Evolutionary conservation across 805 yeast genomes (phyloP).

Genomic region (Myxozyma vanderwaltii): DNA sequence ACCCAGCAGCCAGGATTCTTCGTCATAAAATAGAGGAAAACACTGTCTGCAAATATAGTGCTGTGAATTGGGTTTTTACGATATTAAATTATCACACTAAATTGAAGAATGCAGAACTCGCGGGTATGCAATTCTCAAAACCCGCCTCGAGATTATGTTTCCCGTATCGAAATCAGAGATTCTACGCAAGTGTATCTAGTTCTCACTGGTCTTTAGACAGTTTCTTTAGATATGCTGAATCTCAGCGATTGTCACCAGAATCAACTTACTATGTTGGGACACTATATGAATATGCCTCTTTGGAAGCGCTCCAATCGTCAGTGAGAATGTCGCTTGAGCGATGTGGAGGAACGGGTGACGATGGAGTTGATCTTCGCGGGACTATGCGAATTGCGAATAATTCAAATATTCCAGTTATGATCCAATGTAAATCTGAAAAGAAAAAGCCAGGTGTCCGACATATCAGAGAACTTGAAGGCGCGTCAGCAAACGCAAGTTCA

Average conservation of each 20-base stretch:
- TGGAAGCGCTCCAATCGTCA: constrained; percentile 21
- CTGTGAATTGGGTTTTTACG: neutral
- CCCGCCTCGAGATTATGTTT: neutral
- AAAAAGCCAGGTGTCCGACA: constrained; percentile 53
- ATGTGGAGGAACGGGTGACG: constrained; percentile 36
- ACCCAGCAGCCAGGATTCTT: too few species aligned
- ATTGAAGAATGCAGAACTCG: neutral
- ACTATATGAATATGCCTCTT: constrained; percentile 34
- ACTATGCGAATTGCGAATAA: neutral
- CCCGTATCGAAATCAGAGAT: neutral
- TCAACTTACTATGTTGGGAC: constrained; percentile 36
- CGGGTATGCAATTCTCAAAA: neutral
- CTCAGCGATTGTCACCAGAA: constrained; percentile 7
- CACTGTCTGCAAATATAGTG: too few species aligned
- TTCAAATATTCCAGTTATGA: constrained; percentile 24
- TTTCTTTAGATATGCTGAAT: constrained; percentile 18
- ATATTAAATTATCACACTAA: neutral
- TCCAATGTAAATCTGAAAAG: constrained; percentile 38
- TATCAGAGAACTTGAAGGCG: constrained; percentile 36
- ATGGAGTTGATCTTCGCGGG: constrained; percentile 37
- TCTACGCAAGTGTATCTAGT: neutral
- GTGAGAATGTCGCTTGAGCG: constrained; percentile 30
- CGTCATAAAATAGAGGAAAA: too few species aligned
- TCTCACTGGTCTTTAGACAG: constrained; percentile 20
- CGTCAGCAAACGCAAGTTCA: constrained; percentile 7